These are phyloP conservation scores for Geotrichum histeridarum DNA, from an alignment of 1,139 yeast genomes.

Conservation along the genomic window DNA sequence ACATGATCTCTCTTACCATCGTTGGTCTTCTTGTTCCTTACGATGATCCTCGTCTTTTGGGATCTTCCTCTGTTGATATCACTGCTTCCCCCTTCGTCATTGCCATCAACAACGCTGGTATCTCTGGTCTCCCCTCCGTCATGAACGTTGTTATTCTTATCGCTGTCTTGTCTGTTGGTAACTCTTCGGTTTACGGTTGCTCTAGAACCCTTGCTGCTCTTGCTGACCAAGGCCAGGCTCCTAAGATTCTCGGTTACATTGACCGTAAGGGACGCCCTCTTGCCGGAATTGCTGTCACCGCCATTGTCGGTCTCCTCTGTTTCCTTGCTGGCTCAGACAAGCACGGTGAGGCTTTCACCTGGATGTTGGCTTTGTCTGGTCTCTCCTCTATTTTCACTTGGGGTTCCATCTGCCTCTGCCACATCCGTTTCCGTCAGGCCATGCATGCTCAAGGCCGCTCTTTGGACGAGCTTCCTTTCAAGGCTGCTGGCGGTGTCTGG, in stretches of 20 bases:
- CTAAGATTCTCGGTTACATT: slow-evolving; percentile 62
- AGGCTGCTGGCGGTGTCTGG: slow-evolving; percentile 61
- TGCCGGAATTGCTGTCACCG: slow-evolving; percentile 54
- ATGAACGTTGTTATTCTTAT: slow-evolving; percentile 68
- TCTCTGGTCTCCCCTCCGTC: slow-evolving; percentile 57
- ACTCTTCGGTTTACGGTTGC: slow-evolving; percentile 69
- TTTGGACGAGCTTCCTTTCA: slow-evolving; percentile 61
- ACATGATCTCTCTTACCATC: slow-evolving; percentile 54
- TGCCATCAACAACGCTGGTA: slow-evolving; percentile 54
- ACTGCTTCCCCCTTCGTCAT: slow-evolving; percentile 70
- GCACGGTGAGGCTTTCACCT: slow-evolving; percentile 62
- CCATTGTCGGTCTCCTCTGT: slow-evolving; percentile 59
- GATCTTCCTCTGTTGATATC: slow-evolving; percentile 49
- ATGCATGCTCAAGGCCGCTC: slow-evolving; percentile 59
- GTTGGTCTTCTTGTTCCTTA: slow-evolving; percentile 67
- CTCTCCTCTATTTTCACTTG: slow-evolving; percentile 73
- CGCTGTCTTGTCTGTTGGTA: slow-evolving; percentile 65
- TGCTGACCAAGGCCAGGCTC: slow-evolving; percentile 76
- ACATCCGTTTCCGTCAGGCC: slow-evolving; percentile 56
- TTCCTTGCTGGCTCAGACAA: slow-evolving; percentile 66
- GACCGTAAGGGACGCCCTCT: slow-evolving; percentile 73
- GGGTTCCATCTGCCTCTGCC: slow-evolving; percentile 67
- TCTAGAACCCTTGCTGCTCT: slow-evolving; percentile 78
- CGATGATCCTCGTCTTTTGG: slow-evolving; percentile 47
- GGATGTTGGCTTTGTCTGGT: slow-evolving; percentile 77